These are phyloP conservation scores for Mycena venus DNA, from an alignment of 768 basidiomycete species.

Conservation along the genomic window DNA sequence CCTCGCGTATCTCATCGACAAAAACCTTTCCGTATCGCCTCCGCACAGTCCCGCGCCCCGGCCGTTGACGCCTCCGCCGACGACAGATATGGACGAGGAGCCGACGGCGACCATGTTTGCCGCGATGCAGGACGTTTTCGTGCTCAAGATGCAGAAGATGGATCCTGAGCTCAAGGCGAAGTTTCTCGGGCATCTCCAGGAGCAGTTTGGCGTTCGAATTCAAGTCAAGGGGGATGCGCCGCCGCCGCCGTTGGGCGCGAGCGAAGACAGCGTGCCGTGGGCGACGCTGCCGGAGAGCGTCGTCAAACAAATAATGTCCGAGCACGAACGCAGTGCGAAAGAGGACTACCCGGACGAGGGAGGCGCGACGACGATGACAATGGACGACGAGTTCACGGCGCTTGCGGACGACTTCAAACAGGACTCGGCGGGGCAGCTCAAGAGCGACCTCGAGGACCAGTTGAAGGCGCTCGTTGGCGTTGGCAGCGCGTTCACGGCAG, in stretches of 20 bases:
- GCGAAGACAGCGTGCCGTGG: constrained; percentile 8
- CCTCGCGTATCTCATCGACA: constrained; percentile 32
- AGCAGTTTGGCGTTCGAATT: constrained; percentile 32
- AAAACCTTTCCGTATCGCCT: constrained; percentile 28
- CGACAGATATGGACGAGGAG: constrained; percentile 13
- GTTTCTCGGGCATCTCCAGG: constrained; percentile 21
- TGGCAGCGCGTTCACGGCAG: constrained; percentile 16
- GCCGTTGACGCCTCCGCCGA: constrained; percentile 6
- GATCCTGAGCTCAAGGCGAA: constrained; percentile 24
- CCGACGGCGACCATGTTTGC: constrained; percentile 28
- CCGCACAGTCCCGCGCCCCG: constrained; percentile 18
- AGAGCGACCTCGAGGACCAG: constrained; percentile 25
- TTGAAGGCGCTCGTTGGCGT: constrained; percentile 16
- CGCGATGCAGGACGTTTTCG: constrained; percentile 33
- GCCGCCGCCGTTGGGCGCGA: not conserved
- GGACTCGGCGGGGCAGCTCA: constrained; percentile 19
- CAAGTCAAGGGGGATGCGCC: constrained; percentile 9
- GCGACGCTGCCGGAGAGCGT: constrained; percentile 17
- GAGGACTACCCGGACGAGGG: not conserved
- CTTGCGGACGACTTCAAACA: constrained; percentile 25
- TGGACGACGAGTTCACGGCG: constrained; percentile 11
- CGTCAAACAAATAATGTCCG: constrained; percentile 24
- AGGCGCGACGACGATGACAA: not conserved
- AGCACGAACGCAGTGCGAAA: not conserved
- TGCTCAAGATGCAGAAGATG: constrained; percentile 31